Percentiles rank a stretch among this genome's conserved stretches.
Conservation (phyloP, 768 basidiomycete species). For the Crepidotus variabilis region DNA sequence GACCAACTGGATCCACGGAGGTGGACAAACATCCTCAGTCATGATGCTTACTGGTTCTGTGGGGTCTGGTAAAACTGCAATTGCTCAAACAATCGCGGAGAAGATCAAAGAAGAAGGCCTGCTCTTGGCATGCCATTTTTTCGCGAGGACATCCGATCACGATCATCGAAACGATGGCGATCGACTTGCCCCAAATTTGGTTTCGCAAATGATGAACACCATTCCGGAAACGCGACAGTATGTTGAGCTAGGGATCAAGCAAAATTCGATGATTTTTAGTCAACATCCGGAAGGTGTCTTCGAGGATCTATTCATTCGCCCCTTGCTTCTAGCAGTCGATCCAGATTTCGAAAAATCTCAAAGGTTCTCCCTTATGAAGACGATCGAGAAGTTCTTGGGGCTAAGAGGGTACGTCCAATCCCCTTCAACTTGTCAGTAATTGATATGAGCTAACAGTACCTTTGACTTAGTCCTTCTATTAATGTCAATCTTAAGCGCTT, state of each 20-base stretch:
- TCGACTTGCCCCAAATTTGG: slow-evolving; percentile 9
- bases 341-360: neutral
- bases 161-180: slow-evolving; percentile 5
- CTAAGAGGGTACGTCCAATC: neutral
- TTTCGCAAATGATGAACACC: slow-evolving; percentile 10
- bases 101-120: slow-evolving; percentile 2
- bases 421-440: neutral
- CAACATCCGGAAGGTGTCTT: neutral
- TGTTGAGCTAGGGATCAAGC: neutral
- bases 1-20: neutral
- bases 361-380: slow-evolving; percentile 1
- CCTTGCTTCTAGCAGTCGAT: neutral
- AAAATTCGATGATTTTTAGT: neutral
- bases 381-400: slow-evolving; percentile 5
- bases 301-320: neutral
- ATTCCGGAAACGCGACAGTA: slow-evolving; percentile 8
- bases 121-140: slow-evolving; percentile 12
- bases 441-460: neutral
- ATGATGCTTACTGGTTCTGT: slow-evolving; percentile 13
- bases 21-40: neutral
- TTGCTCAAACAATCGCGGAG: slow-evolving; percentile 13
- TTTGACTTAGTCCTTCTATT: neutral
- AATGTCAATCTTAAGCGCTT: neutral
- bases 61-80: slow-evolving; percentile 13
- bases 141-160: slow-evolving; percentile 6